These are phyloP conservation scores for Jaminaea rosea DNA, from an alignment of 1,284 basidiomycete species.

Conservation along the genomic window DNA sequence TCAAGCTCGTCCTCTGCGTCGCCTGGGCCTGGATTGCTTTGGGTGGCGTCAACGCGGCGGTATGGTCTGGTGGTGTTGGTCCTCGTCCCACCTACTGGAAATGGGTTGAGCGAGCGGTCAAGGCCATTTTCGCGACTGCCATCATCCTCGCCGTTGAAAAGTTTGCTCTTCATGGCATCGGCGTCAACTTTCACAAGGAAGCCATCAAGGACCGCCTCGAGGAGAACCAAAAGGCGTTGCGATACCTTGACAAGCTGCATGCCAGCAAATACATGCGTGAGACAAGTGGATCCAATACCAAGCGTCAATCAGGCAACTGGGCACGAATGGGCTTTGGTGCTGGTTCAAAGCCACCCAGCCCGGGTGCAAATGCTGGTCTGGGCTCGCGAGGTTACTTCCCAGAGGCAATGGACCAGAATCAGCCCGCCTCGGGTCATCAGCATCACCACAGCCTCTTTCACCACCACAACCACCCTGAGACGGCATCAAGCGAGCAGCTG, in stretches of 20 bases:
- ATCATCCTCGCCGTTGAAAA: constrained; percentile 38
- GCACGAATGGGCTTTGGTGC: constrained; percentile 8
- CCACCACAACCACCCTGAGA: constrained; percentile 13
- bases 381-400: constrained; percentile 32
- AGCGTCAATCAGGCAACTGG: constrained; percentile 12
- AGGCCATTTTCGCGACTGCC: constrained; percentile 33
- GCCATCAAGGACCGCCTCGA: constrained; percentile 40
- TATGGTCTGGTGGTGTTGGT: constrained; percentile 7
- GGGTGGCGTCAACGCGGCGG: constrained; percentile 29
- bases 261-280: constrained; percentile 36
- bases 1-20: constrained; percentile 39
- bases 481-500: constrained; percentile 8
- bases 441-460: constrained; percentile 7
- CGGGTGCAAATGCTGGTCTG: constrained; percentile 26
- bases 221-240: constrained; percentile 32
- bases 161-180: constrained; percentile 27
- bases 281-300: not conserved
- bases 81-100: constrained; percentile 25
- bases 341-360: constrained; percentile 21
- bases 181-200: constrained; percentile 44
- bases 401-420: not conserved
- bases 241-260: constrained; percentile 37
- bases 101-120: constrained; percentile 23
- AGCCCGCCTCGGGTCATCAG: constrained; percentile 12
- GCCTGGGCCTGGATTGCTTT: constrained; percentile 45